Evolutionary conservation across 495 filamentous ascomycete genomes (phyloP), one percentile per base, ranked within the genome.

Genomic region (Neurospora sublineolata): DNA sequence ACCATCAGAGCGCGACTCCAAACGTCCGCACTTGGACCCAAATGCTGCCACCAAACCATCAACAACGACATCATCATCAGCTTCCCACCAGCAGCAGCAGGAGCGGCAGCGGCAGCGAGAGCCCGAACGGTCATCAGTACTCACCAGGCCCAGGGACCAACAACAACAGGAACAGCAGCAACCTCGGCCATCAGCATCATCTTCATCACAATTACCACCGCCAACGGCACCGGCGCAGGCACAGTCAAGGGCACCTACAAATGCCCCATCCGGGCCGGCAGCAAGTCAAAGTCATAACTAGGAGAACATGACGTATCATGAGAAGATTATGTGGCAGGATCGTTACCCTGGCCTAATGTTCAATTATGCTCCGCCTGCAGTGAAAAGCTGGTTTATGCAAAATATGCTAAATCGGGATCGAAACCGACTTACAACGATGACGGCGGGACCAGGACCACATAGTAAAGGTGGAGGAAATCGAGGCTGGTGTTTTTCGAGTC

Each of bases 21-120:
- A 85, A 73, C 77, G 84, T 20, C 77, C 77, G 33, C 83, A 85
- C 69, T 72, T 84, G 11, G 82, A 84, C 10, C 46, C 38, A 38
- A 72, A 69, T 5, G 58, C 75, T 38, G 68, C 58, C 30, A 16
- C 73, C 3, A 37, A 69, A 20, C 74, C 4, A 23, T 38, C 18
- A 36, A 33, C 10, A 69, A 40, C 39, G 23, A 40, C 33, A 71
- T 70, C 42, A 37, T 72, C 18, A 60, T 69, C 70, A 73, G 73
- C 16, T 69, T 69, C 38, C 16, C 27, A 33, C 14, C 52, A 30
- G 46, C 46, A 23, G 20, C 44, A 27, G n/a, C 44, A 52, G 11
- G 4, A 36, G 33, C 52, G 11, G 10, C 44, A 27, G 4, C 46
- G 27, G 4, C 46, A 64, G 14, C 52, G 27, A 33, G 52, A 18